A percentile compares a stretch with the other conserved stretches of the same genome.
Evolutionary conservation across 352 stramenopile genomes (phyloP).

Genomic region (Pythium grandisporangium): DNA sequence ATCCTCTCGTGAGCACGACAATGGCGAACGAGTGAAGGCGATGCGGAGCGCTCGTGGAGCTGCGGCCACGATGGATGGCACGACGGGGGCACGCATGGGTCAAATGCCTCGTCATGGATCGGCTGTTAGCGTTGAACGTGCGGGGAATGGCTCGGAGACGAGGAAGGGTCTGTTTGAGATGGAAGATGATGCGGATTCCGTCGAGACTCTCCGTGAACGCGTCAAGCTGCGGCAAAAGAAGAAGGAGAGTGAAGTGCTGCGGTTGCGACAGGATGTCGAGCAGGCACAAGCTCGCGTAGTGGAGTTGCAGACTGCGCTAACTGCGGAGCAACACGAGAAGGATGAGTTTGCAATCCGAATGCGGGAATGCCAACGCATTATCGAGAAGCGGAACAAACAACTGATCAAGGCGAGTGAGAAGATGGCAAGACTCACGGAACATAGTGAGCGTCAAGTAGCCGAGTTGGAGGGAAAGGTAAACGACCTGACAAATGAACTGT

Average conservation of each 20-base stretch:
- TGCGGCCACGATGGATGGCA: too few species aligned
- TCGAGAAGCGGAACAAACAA: slow-evolving; percentile 84
- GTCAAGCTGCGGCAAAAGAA: slow-evolving; percentile 62
- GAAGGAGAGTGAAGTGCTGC: slow-evolving; percentile 59
- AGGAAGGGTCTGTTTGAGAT: slow-evolving; percentile 68
- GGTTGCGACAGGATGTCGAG: slow-evolving; percentile 33
- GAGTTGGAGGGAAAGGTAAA: slow-evolving; percentile 34
- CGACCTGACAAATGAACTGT: slow-evolving; percentile 22
- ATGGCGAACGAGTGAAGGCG: neutral
- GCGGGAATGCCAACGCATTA: slow-evolving; percentile 72
- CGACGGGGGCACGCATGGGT: too few species aligned
- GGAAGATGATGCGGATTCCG: slow-evolving; percentile 52
- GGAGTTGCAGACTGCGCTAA: slow-evolving; percentile 27
- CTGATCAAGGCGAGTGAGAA: slow-evolving; percentile 76
- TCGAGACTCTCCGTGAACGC: slow-evolving; percentile 61
- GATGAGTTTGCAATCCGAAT: slow-evolving; percentile 58
- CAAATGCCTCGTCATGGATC: too few species aligned
- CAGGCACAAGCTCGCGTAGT: slow-evolving; percentile 13
- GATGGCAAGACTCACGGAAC: slow-evolving; percentile 50
- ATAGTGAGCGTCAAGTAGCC: slow-evolving; percentile 34
- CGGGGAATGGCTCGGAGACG: slow-evolving; percentile 10
- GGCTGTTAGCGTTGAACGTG: too few species aligned
- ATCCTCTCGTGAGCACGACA: neutral
- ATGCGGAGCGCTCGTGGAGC: neutral
- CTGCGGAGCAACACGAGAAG: slow-evolving; percentile 31